Evolutionary conservation across 176 grass and related monocot species (phyloP), one percentile per base, ranked within the genome.

Genomic region (Melocanna baccifera): DNA sequence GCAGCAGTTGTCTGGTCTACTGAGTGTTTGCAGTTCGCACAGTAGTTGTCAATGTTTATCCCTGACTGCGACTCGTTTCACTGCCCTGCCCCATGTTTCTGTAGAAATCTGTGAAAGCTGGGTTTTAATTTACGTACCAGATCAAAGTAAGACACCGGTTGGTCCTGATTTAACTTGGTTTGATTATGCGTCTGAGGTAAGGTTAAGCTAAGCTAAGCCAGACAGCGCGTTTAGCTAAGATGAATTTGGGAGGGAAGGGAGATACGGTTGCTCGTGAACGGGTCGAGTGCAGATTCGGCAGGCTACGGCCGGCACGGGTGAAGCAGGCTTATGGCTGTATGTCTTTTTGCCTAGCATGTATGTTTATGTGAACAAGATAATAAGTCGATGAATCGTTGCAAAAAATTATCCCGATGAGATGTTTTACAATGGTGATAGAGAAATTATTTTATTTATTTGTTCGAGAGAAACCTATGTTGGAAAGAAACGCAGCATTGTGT

Each of bases 321-420:
- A 7, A 41, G 40, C 40, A 41, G 40, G 4, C 34, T 36, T 36
- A 36, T 4, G 34, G 34, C 34, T 36, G 4, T 3, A 36, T 36
- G 34, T 36, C 32, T 36, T 36, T 36, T 36, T 36, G 0, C 4
- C 34, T 5, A 5, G 2, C 29, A 30, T 1, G 2, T 4, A 4
- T 4, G 34, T 36, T 36, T 36, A 36, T 36, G 34, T 4, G 34
- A 36, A n/a, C n/a, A n/a, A n/a, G n/a, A n/a, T n/a, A n/a, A 36
- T 36, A 4, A 36, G 34, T 36, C 4, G 34, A 4, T 36, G 4
- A 36, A 4, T 36, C 0, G 0, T 36, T 3, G 4, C 4, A 36
- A 36, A 36, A 36, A 36, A 36, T 36, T 5, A 36, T 36, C 4
- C 0, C 4, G 0, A 5, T 4, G 4, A 36, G 0, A 4, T 0